A percentile compares a stretch with the other conserved stretches of the same genome.
Evolutionary conservation across 148 eudicot genomes (phyloP).

Genomic region (Dysphania ambrosioides): DNA sequence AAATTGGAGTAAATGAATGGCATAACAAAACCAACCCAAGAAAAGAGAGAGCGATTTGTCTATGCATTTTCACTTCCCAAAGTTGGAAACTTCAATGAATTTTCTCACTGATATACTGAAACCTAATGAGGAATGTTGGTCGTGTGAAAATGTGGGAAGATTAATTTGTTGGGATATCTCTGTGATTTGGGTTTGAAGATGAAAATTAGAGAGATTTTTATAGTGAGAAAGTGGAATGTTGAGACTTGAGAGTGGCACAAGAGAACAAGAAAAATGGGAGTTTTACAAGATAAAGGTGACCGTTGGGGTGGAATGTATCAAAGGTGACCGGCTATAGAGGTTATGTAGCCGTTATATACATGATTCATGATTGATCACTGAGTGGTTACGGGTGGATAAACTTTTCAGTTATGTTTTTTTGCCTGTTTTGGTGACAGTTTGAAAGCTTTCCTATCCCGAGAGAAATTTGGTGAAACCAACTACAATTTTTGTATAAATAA

Average conservation of each 20-base stretch:
- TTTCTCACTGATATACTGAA: neutral
- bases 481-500: no score
- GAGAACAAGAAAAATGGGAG: neutral
- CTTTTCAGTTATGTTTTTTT: neutral
- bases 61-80: slow-evolving; percentile 8
- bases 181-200: neutral
- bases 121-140: slow-evolving; percentile 1
- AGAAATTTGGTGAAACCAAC: no score
- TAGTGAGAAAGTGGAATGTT: neutral
- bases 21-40: slow-evolving; percentile 3
- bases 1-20: neutral
- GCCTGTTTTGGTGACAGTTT: neutral
- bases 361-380: neutral
- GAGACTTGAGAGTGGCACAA: neutral
- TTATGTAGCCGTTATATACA: slow-evolving; percentile 13
- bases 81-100: neutral
- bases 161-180: neutral
- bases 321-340: slow-evolving; percentile 12
- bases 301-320: neutral
- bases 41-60: neutral
- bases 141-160: neutral
- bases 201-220: neutral
- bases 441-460: no score
- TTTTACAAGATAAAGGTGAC: slow-evolving; percentile 3
- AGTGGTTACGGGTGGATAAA: neutral